phyloP scores from a whole-genome alignment of 139 green algal species.

The Nannochloris sp. region DNA sequence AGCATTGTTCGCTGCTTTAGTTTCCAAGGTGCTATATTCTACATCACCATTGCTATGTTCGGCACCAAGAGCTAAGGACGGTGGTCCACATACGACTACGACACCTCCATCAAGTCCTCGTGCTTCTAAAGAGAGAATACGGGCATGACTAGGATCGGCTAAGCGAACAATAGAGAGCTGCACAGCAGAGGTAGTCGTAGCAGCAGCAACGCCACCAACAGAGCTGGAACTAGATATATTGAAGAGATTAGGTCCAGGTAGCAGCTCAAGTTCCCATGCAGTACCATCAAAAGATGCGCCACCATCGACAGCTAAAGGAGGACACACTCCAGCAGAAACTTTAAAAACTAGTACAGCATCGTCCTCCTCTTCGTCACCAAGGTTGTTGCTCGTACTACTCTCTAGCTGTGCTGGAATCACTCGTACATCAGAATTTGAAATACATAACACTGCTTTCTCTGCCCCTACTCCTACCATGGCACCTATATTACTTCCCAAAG shows the following conservation, averaged over 20 bases:
- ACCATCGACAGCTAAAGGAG: too few species aligned
- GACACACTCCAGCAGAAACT: too few species aligned
- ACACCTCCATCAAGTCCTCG: not conserved
- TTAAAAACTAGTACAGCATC: not conserved
- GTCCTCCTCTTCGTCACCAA: not conserved
- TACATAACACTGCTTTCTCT: not conserved
- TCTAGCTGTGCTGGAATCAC: not conserved
- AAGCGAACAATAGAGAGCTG: slow-evolving; percentile 19
- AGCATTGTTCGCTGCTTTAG: too few species aligned
- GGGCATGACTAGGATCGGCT: slow-evolving; percentile 15
- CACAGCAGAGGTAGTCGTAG: not conserved
- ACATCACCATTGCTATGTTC: not conserved
- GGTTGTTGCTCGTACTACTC: too few species aligned
- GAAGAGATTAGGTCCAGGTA: not conserved
- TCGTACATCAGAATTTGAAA: not conserved
- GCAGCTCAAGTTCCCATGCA: not conserved
- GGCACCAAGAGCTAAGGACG: not conserved
- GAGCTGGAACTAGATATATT: not conserved
- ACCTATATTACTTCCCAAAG: too few species aligned
- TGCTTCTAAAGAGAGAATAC: slow-evolving; percentile 13
- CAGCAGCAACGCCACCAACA: too few species aligned
- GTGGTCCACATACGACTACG: not conserved
- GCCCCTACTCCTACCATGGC: not conserved
- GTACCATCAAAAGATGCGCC: too few species aligned
- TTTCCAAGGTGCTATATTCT: not conserved